Conservation (phyloP, 164 flowering plant genomes). For the Vitis labrusca region DNA sequence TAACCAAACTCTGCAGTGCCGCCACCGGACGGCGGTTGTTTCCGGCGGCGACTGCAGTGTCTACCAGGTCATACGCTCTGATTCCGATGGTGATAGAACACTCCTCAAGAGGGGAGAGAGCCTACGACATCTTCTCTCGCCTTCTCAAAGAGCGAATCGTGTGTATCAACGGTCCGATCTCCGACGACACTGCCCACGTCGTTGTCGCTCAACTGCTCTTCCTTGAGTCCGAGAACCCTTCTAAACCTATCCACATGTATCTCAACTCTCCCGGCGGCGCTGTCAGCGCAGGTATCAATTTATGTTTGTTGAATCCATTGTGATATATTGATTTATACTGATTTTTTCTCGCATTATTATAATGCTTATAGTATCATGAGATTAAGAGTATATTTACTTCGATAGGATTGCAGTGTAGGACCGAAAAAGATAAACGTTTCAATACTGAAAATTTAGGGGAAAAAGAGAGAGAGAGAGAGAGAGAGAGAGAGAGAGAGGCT, state of each 20-base stretch:
- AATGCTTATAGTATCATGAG: too few relatives aligned
- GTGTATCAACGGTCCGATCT: conserved; percentile 87
- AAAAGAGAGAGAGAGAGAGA: too few relatives aligned
- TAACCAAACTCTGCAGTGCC: neutral
- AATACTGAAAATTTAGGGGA: too few relatives aligned
- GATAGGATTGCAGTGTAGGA: too few relatives aligned
- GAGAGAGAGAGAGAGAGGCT: too few relatives aligned
- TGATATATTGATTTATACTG: neutral
- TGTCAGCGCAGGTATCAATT: conserved; percentile 75
- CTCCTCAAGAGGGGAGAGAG: conserved; percentile 86
- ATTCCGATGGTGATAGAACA: conserved; percentile 97
- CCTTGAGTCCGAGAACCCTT: conserved; percentile 91
- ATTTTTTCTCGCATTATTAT: too few relatives aligned
- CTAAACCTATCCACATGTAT: conserved; percentile 88
- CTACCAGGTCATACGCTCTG: conserved; percentile 44
- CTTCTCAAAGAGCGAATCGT: conserved; percentile 93
- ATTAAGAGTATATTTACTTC: too few relatives aligned
- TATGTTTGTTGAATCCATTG: neutral
- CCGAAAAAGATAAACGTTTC: too few relatives aligned
- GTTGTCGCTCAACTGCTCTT: conserved; percentile 96
- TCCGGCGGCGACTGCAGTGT: neutral
- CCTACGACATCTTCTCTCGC: conserved; percentile 95
- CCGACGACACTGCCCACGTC: conserved; percentile 90
- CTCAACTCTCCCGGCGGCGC: conserved; percentile 96
- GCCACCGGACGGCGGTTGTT: neutral